A percentile compares a stretch with the other conserved stretches of the same genome.
Evolutionary conservation across 2,329 filamentous ascomycete genomes (phyloP).

Genomic region (Paracorniculantispora psalliotae): DNA sequence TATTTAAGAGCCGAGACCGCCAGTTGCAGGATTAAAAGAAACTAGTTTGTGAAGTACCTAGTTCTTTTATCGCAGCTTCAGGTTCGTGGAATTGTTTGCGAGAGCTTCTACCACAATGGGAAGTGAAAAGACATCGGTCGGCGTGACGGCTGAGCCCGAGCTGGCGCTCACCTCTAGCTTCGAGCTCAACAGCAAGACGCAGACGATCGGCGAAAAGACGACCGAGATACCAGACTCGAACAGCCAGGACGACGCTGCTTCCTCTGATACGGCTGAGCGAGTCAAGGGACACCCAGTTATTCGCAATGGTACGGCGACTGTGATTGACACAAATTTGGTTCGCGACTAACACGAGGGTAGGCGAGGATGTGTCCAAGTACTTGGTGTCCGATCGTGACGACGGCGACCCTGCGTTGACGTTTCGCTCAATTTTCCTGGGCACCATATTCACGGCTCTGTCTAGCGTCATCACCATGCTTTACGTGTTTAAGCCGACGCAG

Average conservation of each 20-base stretch:
- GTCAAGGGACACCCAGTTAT: slow-evolving; percentile 14
- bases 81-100: too few relatives aligned
- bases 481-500: slow-evolving; percentile 17
- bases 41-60: too few relatives aligned
- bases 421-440: slow-evolving; percentile 19
- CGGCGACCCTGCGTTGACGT: slow-evolving; percentile 19
- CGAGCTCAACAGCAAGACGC: neutral
- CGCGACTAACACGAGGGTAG: neutral
- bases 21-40: too few relatives aligned
- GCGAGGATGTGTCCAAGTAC: slow-evolving; percentile 19
- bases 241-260: neutral
- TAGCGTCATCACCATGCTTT: slow-evolving; percentile 21
- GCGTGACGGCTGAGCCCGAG: neutral
- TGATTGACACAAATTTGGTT: too few relatives aligned
- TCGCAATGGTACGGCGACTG: slow-evolving; percentile 16
- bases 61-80: neutral
- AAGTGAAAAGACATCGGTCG: neutral
- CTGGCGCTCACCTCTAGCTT: neutral
- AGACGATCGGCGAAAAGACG: neutral
- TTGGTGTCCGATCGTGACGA: slow-evolving; percentile 19
- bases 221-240: neutral
- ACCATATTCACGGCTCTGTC: slow-evolving; percentile 17
- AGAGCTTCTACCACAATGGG: neutral
- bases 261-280: slow-evolving; percentile 1
- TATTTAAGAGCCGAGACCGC: neutral